A percentile compares a stretch with the other conserved stretches of the same genome.
These are phyloP conservation scores for Lachnellula subtilissima DNA, from an alignment of 2,329 filamentous ascomycete genomes.

Conservation along the genomic window DNA sequence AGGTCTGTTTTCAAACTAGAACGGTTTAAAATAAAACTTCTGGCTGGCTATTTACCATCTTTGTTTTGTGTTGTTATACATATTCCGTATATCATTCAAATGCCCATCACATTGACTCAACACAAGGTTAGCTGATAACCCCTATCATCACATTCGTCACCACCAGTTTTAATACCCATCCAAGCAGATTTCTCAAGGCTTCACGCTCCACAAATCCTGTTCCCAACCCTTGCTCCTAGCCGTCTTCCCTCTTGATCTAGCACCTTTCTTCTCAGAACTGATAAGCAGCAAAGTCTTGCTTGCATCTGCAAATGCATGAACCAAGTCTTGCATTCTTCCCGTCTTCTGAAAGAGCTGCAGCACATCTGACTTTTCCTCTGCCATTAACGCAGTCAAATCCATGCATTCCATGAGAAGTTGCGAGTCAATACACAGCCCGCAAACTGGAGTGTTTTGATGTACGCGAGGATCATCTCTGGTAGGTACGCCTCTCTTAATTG, in stretches of 20 bases:
- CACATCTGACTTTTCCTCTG: conserved; percentile 64
- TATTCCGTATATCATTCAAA: neutral
- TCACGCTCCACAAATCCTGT: conserved; percentile 51
- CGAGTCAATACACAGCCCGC: conserved; percentile 70
- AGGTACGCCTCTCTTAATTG: conserved; percentile 73
- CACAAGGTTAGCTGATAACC: neutral
- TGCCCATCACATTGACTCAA: neutral
- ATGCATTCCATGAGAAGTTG: conserved; percentile 76
- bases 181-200: conserved; percentile 10
- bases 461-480: conserved; percentile 80
- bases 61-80: neutral
- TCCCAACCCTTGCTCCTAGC: conserved; percentile 59
- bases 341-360: conserved; percentile 59
- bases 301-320: conserved; percentile 62
- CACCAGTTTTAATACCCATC: neutral
- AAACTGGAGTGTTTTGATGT: conserved; percentile 74
- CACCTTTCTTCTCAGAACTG: conserved; percentile 45
- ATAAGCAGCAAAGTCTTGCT: conserved; percentile 39
- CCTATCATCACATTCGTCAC: neutral
- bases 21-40: too few species aligned
- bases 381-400: conserved; percentile 74
- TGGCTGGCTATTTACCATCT: too few species aligned
- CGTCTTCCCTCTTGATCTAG: conserved; percentile 50
- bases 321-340: conserved; percentile 68
- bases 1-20: too few species aligned